phyloP scores from a whole-genome alignment of 331 rosid species.

The Acacia concinna region DNA sequence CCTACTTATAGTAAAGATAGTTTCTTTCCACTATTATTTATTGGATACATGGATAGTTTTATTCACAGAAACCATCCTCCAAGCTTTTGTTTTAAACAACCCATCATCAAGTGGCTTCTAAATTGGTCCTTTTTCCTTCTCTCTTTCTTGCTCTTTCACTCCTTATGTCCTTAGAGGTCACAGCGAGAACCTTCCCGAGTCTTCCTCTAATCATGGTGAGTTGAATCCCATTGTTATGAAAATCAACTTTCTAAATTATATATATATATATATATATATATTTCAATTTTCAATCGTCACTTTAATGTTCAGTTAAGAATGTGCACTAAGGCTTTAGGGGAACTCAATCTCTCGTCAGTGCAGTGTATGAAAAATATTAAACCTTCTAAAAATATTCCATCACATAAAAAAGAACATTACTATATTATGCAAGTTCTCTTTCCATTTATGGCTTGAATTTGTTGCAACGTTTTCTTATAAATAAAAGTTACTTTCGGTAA shows the following conservation, averaged over 20 bases:
- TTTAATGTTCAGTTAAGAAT: no score
- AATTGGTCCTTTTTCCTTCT: slow-evolving; percentile 25
- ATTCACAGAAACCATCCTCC: neutral
- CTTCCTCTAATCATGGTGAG: slow-evolving; percentile 34
- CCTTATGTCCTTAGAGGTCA: slow-evolving; percentile 39
- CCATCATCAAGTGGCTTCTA: slow-evolving; percentile 40
- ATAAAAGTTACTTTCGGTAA: neutral
- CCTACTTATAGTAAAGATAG: no score
- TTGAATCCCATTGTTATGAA: neutral
- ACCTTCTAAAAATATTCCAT: neutral
- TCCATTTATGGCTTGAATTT: neutral
- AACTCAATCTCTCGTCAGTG: neutral
- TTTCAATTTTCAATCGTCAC: no score
- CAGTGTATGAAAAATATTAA: neutral
- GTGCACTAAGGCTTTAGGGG: neutral
- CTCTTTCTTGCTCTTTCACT: slow-evolving; percentile 41
- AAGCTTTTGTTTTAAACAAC: neutral
- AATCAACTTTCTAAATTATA: no score
- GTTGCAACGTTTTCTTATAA: neutral
- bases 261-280: no score
- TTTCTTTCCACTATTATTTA: no score
- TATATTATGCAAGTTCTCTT: neutral
- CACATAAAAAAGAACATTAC: neutral
- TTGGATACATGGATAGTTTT: neutral
- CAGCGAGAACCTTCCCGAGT: slow-evolving; percentile 35